Conservation (phyloP, 208 protist species). For the Trypanosoma cruzi region DNA sequence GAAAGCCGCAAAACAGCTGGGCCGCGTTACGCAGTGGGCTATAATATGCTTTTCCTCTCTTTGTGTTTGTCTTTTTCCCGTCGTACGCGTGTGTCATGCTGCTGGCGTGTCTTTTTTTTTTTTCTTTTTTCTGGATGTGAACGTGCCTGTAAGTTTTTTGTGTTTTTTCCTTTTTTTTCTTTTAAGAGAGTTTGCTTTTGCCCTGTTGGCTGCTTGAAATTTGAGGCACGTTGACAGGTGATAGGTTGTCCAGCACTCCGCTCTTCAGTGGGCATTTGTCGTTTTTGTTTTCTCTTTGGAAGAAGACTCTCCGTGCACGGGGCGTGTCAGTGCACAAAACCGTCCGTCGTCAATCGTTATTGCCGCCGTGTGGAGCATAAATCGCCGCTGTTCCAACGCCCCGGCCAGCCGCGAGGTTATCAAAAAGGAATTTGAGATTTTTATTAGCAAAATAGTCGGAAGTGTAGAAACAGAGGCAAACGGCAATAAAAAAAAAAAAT, state of each 20-base stretch:
- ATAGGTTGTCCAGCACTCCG: neutral
- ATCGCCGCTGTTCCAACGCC: neutral
- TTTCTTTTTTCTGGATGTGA: neutral
- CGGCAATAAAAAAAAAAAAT: conserved; percentile 17
- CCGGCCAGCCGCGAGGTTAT: neutral
- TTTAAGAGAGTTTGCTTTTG: neutral
- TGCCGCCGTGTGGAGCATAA: too few species aligned
- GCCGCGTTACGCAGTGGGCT: neutral
- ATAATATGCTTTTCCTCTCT: neutral
- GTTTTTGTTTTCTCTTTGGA: neutral
- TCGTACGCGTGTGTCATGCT: too few species aligned
- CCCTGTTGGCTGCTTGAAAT: neutral
- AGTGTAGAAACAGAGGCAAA: too few species aligned
- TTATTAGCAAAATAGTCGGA: too few species aligned
- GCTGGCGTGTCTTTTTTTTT: neutral
- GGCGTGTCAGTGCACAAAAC: neutral
- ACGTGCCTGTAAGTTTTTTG: neutral
- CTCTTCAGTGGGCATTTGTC: neutral
- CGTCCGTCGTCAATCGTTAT: neutral
- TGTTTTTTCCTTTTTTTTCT: conserved; percentile 13
- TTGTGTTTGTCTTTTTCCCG: neutral
- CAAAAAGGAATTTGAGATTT: too few species aligned
- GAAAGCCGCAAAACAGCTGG: neutral
- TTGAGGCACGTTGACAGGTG: neutral
- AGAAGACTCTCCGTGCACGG: neutral